Percentiles rank a stretch among this genome's conserved stretches.
Evolutionary conservation across 495 filamentous ascomycete genomes (phyloP).

Genomic region (Lindgomyces ingoldianus): DNA sequence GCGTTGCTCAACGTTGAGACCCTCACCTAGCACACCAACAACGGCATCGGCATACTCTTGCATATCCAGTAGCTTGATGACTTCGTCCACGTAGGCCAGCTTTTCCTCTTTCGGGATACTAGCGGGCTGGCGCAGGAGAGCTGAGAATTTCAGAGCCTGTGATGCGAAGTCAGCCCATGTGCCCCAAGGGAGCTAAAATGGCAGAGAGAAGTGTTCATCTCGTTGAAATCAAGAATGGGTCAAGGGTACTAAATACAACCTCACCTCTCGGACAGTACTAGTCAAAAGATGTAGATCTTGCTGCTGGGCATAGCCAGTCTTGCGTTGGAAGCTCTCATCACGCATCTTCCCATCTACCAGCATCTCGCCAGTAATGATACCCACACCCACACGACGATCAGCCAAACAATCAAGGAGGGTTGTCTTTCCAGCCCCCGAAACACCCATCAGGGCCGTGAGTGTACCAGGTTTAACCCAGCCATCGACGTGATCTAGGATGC

Average conservation of each 20-base stretch:
- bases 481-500: conserved; percentile 28
- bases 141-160: conserved; percentile 32
- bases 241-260: too few relatives aligned
- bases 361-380: conserved; percentile 28
- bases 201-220: too few relatives aligned
- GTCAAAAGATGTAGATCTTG: conserved; percentile 35
- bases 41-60: conserved; percentile 33
- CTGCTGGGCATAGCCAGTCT: conserved; percentile 35
- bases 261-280: conserved; percentile 34
- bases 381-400: conserved; percentile 16
- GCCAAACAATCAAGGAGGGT: conserved; percentile 32
- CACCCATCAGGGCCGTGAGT: conserved; percentile 37
- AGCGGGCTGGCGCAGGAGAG: conserved; percentile 28
- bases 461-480: conserved; percentile 37
- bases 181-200: too few relatives aligned
- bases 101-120: conserved; percentile 36
- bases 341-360: conserved; percentile 20
- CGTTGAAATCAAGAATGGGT: too few relatives aligned
- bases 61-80: conserved; percentile 34
- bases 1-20: conserved; percentile 37
- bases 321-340: conserved; percentile 28
- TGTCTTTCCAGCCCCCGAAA: conserved; percentile 37
- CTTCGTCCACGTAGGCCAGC: conserved; percentile 28
- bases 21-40: conserved; percentile 27
- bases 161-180: too few relatives aligned